phyloP scores from a whole-genome alignment of 495 filamentous ascomycete species.

The Daldinia bambusicola region DNA sequence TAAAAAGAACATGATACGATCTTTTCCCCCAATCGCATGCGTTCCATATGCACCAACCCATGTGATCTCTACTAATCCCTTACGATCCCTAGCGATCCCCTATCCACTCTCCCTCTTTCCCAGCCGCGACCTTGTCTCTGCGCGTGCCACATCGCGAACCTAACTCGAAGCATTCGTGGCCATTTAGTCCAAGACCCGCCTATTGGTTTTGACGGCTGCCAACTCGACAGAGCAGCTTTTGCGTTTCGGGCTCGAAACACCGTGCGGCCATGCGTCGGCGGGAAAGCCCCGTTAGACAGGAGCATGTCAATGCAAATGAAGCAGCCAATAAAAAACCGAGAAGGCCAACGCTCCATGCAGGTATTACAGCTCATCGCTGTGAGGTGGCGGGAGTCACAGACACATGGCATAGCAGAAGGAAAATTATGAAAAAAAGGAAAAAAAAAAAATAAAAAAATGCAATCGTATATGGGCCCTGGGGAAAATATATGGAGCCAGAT shows the following conservation, averaged over 20 bases:
- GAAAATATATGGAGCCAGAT: conserved; percentile 7
- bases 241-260: conserved; percentile 14
- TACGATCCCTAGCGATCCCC: not conserved
- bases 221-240: conserved; percentile 12
- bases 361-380: conserved; percentile 20
- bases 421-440: conserved; percentile 4
- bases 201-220: conserved; percentile 21
- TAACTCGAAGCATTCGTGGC: conserved; percentile 11
- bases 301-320: conserved; percentile 23
- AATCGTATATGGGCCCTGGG: conserved; percentile 1
- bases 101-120: conserved; percentile 3
- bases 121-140: conserved; percentile 5
- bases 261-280: conserved; percentile 21
- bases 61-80: conserved; percentile 4
- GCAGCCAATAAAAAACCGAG: conserved; percentile 4
- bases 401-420: conserved; percentile 17
- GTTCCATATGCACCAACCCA: conserved; percentile 5
- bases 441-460: not conserved
- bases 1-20: conserved; percentile 2
- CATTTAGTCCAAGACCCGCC: conserved; percentile 1
- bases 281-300: conserved; percentile 17
- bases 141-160: conserved; percentile 16
- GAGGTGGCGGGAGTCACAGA: conserved; percentile 7
- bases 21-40: conserved; percentile 4
- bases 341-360: not conserved